phyloP scores from a whole-genome alignment of 2,329 filamentous ascomycete species.

The Arthroderma sp. region DNA sequence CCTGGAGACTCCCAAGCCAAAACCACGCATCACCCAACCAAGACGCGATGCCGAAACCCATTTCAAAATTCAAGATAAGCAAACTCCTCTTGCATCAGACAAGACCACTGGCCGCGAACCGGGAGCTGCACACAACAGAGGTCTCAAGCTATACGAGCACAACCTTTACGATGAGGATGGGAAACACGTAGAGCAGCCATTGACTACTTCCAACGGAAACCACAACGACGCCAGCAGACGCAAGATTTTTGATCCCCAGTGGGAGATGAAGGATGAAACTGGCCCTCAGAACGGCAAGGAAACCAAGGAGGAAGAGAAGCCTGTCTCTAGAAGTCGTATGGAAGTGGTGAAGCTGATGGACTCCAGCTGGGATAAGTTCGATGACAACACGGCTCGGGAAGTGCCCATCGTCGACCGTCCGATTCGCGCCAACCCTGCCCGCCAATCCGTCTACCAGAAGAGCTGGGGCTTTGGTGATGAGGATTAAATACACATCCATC shows the following conservation, averaged over 20 bases:
- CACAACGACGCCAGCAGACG: conserved; percentile 56
- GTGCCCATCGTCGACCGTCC: conserved; percentile 16
- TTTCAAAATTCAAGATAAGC: conserved; percentile 73
- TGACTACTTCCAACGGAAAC: conserved; percentile 49
- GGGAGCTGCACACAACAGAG: conserved; percentile 51
- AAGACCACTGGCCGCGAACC: conserved; percentile 26
- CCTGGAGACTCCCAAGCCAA: conserved; percentile 34
- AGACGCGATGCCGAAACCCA: conserved; percentile 71
- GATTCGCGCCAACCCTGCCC: conserved; percentile 18
- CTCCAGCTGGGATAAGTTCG: conserved; percentile 40
- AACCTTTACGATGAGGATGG: conserved; percentile 56
- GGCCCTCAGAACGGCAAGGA: conserved; percentile 36
- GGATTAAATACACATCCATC: conserved; percentile 12
- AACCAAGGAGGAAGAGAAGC: conserved; percentile 5
- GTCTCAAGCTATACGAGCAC: conserved; percentile 64
- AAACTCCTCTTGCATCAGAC: conserved; percentile 43
- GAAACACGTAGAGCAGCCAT: conserved; percentile 30
- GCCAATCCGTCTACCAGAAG: conserved; percentile 24
- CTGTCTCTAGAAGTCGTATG: conserved; percentile 38
- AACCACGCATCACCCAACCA: conserved; percentile 49
- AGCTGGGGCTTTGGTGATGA: conserved; percentile 36
- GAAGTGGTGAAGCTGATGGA: conserved; percentile 66
- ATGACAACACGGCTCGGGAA: conserved; percentile 25
- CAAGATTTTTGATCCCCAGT: conserved; percentile 69
- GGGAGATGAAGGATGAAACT: conserved; percentile 55